Evolutionary conservation across 345 rosid species (phyloP).

Genomic region (Rhizophora apiculata): DNA sequence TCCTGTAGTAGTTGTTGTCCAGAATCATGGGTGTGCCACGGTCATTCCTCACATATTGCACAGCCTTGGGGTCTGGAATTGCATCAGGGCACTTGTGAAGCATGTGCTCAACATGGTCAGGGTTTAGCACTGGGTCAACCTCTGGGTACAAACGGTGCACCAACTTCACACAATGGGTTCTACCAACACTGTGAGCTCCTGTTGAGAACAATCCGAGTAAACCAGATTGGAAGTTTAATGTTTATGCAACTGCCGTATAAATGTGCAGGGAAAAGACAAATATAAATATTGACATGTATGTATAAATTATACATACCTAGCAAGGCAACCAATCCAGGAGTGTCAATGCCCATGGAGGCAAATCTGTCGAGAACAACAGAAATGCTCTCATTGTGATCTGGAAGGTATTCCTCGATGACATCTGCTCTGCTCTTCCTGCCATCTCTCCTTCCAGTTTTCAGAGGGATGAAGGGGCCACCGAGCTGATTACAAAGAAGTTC

Average conservation of each 20-base stretch:
- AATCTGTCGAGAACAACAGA: constrained; percentile 82
- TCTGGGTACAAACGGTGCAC: constrained; percentile 90
- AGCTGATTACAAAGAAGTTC: constrained; percentile 40
- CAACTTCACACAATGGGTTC: constrained; percentile 92
- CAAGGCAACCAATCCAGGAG: constrained; percentile 77
- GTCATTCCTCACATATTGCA: constrained; percentile 94
- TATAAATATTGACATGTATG: not conserved
- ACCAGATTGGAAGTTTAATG: constrained; percentile 2
- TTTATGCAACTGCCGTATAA: no score
- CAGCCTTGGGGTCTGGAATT: constrained; percentile 94
- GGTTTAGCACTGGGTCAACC: constrained; percentile 73
- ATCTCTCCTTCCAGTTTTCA: constrained; percentile 92
- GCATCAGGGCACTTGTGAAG: constrained; percentile 89
- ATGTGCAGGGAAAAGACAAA: not conserved
- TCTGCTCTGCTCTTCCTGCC: constrained; percentile 86
- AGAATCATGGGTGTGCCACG: constrained; percentile 87
- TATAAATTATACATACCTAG: constrained; percentile 36
- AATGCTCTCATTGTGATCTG: constrained; percentile 92
- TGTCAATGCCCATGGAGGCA: constrained; percentile 66
- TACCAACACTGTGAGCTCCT: constrained; percentile 94
- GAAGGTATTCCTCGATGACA: constrained; percentile 67
- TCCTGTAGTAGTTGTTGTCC: constrained; percentile 95
- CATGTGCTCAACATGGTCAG: constrained; percentile 85
- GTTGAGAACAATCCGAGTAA: constrained; percentile 10
- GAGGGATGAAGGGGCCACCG: constrained; percentile 87